Conservation (phyloP, 2,329 filamentous ascomycete species). For the Claviceps cyperi region DNA sequence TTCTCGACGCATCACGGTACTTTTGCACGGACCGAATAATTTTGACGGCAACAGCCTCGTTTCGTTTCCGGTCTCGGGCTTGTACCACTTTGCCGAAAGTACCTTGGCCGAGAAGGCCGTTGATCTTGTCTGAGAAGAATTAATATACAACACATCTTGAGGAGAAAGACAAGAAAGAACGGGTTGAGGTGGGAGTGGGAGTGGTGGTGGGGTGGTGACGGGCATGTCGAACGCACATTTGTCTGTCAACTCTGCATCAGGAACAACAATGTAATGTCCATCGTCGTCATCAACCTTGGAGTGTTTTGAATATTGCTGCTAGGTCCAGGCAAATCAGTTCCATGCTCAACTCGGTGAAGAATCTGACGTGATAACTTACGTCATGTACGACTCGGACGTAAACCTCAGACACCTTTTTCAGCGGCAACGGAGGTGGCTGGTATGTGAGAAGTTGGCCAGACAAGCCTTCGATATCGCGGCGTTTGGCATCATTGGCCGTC, state of each 20-base stretch:
- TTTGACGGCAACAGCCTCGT: constrained; percentile 80
- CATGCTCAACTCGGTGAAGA: background rate
- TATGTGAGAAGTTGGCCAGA: constrained; percentile 66
- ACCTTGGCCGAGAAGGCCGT: constrained; percentile 82
- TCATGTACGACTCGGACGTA: constrained; percentile 46
- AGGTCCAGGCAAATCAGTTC: background rate
- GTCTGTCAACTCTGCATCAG: constrained; percentile 73
- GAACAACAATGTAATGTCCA: constrained; percentile 88
- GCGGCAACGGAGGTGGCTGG: constrained; percentile 72
- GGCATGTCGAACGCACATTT: constrained; percentile 54
- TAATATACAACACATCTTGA: background rate
- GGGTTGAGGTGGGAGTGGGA: background rate
- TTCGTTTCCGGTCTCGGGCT: constrained; percentile 64
- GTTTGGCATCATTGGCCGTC: constrained; percentile 67
- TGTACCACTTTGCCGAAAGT: constrained; percentile 98
- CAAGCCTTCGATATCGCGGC: constrained; percentile 55
- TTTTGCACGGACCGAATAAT: constrained; percentile 98
- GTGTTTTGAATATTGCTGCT: constrained; percentile 33
- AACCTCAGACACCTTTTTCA: constrained; percentile 79
- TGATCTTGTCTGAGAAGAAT: constrained; percentile 56
- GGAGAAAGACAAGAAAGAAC: background rate
- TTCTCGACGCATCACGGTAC: constrained; percentile 88
- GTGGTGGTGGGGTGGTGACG: too few species aligned
- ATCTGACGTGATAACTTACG: constrained; percentile 30
- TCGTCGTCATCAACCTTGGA: constrained; percentile 90